These are phyloP conservation scores for Monilinia laxa DNA, from an alignment of 2,329 filamentous ascomycete genomes.

Conservation along the genomic window DNA sequence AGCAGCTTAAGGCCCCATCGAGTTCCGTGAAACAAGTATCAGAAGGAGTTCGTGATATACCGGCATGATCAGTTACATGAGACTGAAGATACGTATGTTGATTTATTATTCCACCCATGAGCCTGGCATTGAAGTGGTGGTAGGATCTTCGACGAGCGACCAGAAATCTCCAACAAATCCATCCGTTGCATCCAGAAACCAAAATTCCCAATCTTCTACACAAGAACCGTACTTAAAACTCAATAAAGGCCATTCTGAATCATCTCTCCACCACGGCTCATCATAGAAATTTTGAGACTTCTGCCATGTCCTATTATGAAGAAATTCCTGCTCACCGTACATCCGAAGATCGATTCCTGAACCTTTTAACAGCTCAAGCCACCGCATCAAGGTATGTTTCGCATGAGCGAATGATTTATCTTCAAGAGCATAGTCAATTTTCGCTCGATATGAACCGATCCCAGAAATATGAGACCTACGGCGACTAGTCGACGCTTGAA, in stretches of 20 bases:
- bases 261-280: not conserved
- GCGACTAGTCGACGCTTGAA: not conserved
- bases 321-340: slow-evolving; percentile 19
- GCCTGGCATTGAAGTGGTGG: not conserved
- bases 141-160: slow-evolving; percentile 19
- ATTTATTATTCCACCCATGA: not conserved
- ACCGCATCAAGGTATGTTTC: not conserved
- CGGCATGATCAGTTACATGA: not conserved
- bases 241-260: not conserved
- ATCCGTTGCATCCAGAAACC: slow-evolving; percentile 12
- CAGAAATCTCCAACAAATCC: slow-evolving; percentile 23
- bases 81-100: not conserved
- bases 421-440: too few species aligned
- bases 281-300: not conserved
- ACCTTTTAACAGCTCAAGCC: not conserved
- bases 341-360: slow-evolving; percentile 15
- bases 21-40: not conserved
- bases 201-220: slow-evolving; percentile 26
- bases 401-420: not conserved
- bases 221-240: slow-evolving; percentile 20
- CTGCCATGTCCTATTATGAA: not conserved
- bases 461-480: too few species aligned
- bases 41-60: not conserved
- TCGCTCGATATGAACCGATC: too few species aligned
- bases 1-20: not conserved